Base-by-base conservation (phyloP, 176 grass and related monocot species). In the Triticum dicoccoides region DNA sequence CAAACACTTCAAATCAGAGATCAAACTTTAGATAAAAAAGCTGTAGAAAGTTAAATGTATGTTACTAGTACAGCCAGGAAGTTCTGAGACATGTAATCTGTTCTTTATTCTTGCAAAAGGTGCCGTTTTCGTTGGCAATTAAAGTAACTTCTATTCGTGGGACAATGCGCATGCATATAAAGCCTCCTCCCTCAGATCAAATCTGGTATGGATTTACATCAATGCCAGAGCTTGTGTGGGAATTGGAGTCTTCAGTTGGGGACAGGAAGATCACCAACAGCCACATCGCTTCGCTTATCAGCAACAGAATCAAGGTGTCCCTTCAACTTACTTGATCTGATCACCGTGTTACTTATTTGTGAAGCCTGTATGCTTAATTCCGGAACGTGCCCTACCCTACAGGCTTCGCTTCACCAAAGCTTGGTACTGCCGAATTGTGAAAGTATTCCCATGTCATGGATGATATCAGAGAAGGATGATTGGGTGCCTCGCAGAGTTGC, bases 391-490 rank as follows among this genome's bases (percentile, higher is more conserved):
- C 65, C 35, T 79, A 58, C 59, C 65, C 58, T 80, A 24, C 92
- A 97, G 95, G 88, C 90, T 87, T 79, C 88, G 9, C 67, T 97
- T 81, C 82, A 68, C 32, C 68, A 92, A 42, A 92, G 39, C 62
- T 80, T 97, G 59, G 92, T 97, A 33, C 86, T 94, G 13, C 95
- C 95, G 3, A 97, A 97, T 34, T 97, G 92, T 77, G 95, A 97
- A 77, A 94, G 83, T 76, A 74, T 94, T 64, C 67, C 82, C 21
- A 87, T 97, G 9, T 87, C 95, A 20, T 91, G 95, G 86, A 94
- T 97, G 95, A 45, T 94, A 80, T 83, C 90, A 59, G 92, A 94
- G n/a, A 94, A 70, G 49, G 95, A 94, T 82, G 95, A 97, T 61
- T 97, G 95, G 95, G 90, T 90, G 52, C 92, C 95, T 85, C 77